Base-by-base conservation (phyloP, 805 yeast genomes). In the Cyberlindnera xishuangbannaensis region DNA sequence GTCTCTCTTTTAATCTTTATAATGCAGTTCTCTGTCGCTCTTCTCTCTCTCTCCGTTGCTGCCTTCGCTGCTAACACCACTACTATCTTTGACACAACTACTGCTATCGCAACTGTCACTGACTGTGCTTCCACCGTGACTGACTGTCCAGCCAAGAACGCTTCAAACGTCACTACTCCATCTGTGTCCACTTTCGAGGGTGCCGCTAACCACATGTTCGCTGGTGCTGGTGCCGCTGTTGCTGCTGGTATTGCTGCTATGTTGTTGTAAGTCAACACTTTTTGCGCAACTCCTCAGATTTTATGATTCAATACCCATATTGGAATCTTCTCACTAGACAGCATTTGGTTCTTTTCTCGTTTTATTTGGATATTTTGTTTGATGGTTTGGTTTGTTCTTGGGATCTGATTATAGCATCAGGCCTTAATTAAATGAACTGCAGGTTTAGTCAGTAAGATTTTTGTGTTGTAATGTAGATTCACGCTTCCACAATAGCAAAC, bases 21-120 rank as follows among this genome's bases (percentile, higher is more conserved):
- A 51, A 55, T 55, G 60, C 59, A 54, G 51, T 55, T 55, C 54
- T 47, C 53, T 17, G 36, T 50, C 42, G 48, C 55, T 36, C 33
- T 50, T 29, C 39, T 53, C 33, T 37, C 56, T 27, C 43, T 45
- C 32, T 53, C 43, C 37, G 47, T 59, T 25, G 33, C 40, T 14
- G 55, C 50, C 39, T 36, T 40, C 18, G 53, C 58, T 29, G 30
- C 36, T 23, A 40, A 34, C 43, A 24, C 30, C 39, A 29, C 51
- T 28, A 37, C 40, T 30, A 40, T 33, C n/a, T 25, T 25, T 10
- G 33, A 31, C 20, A 40, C 26, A 23, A 14, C 39, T 21, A 44
- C 44, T 15, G 39, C 34, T 35, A 20, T 49, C 19, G 34, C 28
- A 6, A 37, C 50, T 28, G 33, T 43, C 42, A 40, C 41, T 13